Base-by-base conservation (phyloP, 148 eudicot genomes). In the Rhododendron williamsianum region DNA sequence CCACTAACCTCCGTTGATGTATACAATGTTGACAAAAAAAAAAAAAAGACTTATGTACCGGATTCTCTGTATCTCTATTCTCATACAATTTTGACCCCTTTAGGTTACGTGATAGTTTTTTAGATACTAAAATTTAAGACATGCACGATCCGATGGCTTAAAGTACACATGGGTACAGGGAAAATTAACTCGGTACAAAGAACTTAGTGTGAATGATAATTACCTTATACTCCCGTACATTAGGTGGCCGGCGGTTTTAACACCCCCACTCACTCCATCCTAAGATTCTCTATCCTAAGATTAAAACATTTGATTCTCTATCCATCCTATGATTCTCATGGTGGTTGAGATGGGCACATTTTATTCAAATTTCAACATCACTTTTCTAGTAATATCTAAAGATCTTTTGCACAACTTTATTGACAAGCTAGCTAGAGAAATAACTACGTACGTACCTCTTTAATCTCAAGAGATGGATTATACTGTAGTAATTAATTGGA, bases 281-380 rank as follows among this genome's bases (percentile, higher is more conserved):
- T 41, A 41, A 41, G 45, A 38, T 52, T 16, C 67, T 54, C 19
- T 46, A 71, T 69, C 63, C 7, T 48, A 27, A 69, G 85, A 83
- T 83, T 83, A 41, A 0, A 41, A 41, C 45, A 41, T 41, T 41
- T 41, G 0, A 41, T 0, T 41, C 69, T 54, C 21, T 48, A 71
- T 69, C 78, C 3, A 83, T 69, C 78, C 3, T 33, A 46, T 48
- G 85, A 83, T 83, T 83, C 78, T 25, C 63, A 8, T 33, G 79
- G 43, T 5, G 4, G 30, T 83, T 71, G 84, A 41, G 45, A 69
- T 0, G 45, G 77, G 58, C 78, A 69, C 78, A 43, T 83, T 82
- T 33, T 43, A 49, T 82, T 65, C 45, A 41, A 41, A 41, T 41
- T 41, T 41, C 84, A n/a, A 46, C 76, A n/a, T n/a, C 60, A 71